Evolutionary conservation across 2,329 filamentous ascomycete species (phyloP), one percentile per base, ranked within the genome.

Genomic region (Pyrenochaeta sp.): DNA sequence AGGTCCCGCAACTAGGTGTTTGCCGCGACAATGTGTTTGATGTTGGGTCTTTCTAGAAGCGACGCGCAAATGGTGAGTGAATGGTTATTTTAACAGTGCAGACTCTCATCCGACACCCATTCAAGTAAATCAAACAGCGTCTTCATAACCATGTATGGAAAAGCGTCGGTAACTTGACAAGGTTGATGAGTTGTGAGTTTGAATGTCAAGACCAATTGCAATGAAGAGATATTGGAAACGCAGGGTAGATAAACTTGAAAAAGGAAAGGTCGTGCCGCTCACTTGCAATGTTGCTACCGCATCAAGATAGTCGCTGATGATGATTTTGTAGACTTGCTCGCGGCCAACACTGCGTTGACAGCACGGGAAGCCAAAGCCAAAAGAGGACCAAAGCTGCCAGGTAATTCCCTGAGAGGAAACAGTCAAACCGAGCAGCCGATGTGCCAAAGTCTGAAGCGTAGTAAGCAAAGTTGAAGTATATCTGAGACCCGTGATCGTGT

Each of bases 261-360:
- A 39, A 27, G 22, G 5, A 19, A 40, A 9, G 28, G 2, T 46
- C 19, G n/a, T 34, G 5, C 12, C 24, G 58, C 62, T 63, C 37
- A 65, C 64, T 50, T 46, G 37, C 12, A 45, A 22, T 40, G 27
- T 61, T 37, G 52, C 54, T 59, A 61, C 64, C 57, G 52, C 64
- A 66, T 66, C 39, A 48, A 58, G 48, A 50, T 53, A 52, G 50
- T 19, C 58, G 37, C 49, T 44, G 34, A 30, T 39, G 45, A 32
- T 36, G 45, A 28, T 19, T 19, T 28, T 6, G 37, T 56, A 25
- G 36, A 44, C 37, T 58, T 10, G 46, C 22, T 42, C 32, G 42
- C 15, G 19, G 43, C 34, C 34, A n/a, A 40, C 15, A 50, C n/a
- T 40, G 30, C n/a, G 12, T 28, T 24, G 22, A 47, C 30, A 48